Conservation (phyloP, 345 rosid species). For the Raphanus raphanistrum region DNA sequence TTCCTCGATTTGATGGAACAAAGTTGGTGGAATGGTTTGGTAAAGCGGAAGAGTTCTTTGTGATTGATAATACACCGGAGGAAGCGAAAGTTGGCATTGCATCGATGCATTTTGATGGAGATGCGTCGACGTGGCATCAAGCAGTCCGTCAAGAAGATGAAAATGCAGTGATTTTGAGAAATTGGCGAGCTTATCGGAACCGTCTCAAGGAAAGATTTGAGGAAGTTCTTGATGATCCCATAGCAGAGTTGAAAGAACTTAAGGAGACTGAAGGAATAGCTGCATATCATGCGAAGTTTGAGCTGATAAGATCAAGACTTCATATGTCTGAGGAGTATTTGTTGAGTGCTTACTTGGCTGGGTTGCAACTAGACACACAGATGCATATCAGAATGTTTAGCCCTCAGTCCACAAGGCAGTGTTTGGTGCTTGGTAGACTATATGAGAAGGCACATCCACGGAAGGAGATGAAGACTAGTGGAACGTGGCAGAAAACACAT, state of each 20-base stretch:
- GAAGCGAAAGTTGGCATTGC: not conserved
- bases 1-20: not conserved
- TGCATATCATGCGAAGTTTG: not conserved
- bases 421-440: not conserved
- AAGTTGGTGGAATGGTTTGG: not conserved
- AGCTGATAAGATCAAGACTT: not conserved
- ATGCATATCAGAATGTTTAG: not conserved
- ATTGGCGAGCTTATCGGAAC: too few species aligned
- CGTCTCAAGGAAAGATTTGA: not conserved
- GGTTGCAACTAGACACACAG: too few species aligned
- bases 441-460: not conserved
- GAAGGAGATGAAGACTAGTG: not conserved
- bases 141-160: not conserved
- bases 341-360: too few species aligned
- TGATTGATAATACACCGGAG: not conserved
- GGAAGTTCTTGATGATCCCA: not conserved
- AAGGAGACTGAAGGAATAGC: not conserved
- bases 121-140: not conserved
- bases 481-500: not conserved
- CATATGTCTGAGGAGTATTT: not conserved
- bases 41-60: not conserved
- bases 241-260: not conserved
- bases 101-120: not conserved
- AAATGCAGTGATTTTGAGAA: too few species aligned
- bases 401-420: not conserved